phyloP scores from a whole-genome alignment of 129 eudicot species.

The Flaveria bidentis region DNA sequence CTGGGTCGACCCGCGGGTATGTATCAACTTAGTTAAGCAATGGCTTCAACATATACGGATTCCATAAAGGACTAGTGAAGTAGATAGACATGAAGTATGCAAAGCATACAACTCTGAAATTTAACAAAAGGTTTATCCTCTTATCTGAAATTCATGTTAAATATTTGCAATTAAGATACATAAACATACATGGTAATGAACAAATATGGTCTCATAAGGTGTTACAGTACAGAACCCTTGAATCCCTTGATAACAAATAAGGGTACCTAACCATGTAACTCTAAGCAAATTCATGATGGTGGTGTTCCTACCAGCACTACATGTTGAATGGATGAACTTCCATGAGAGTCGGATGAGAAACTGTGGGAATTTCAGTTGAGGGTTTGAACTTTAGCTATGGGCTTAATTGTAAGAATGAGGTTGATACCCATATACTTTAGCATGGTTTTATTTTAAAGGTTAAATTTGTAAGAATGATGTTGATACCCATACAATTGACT shows the following conservation, averaged over 20 bases:
- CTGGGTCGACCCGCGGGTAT: no score
- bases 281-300: background rate
- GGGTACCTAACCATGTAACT: background rate
- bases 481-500: background rate
- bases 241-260: background rate
- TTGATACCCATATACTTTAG: background rate
- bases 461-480: background rate
- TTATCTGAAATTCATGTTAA: background rate
- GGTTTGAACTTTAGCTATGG: background rate
- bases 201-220: background rate
- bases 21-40: slow-evolving; percentile 8
- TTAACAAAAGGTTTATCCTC: background rate
- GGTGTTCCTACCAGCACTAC: background rate
- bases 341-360: background rate
- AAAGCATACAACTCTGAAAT: background rate
- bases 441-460: background rate
- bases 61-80: background rate
- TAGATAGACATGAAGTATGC: background rate
- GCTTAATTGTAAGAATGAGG: background rate
- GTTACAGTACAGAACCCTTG: background rate
- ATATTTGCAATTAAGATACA: background rate
- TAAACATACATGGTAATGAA: background rate
- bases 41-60: slow-evolving; percentile 6
- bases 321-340: slow-evolving; percentile 6
- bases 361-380: background rate